Evolutionary conservation across 2,329 filamentous ascomycete genomes (phyloP).

Genomic region (Trichophyton verrucosum): DNA sequence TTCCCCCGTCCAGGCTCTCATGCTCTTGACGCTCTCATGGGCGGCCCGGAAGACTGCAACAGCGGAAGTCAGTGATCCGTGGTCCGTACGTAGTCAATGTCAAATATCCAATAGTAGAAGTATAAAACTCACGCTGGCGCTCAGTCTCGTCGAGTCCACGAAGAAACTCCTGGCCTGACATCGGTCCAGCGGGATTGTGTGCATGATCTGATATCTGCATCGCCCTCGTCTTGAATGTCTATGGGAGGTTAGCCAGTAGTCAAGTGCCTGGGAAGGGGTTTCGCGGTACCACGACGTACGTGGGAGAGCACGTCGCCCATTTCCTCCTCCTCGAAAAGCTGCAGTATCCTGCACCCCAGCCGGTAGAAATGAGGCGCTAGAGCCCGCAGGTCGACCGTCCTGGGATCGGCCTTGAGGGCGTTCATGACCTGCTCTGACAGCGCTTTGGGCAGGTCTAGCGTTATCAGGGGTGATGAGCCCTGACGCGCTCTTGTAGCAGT

Average conservation of each 20-base stretch:
- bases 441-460: slow-evolving; percentile 67
- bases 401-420: slow-evolving; percentile 79
- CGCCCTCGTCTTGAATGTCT: slow-evolving; percentile 71
- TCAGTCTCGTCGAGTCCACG: slow-evolving; percentile 84
- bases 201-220: slow-evolving; percentile 79
- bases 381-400: slow-evolving; percentile 69
- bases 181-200: slow-evolving; percentile 63
- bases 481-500: slow-evolving; percentile 26
- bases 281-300: slow-evolving; percentile 19
- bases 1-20: slow-evolving; percentile 58
- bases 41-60: slow-evolving; percentile 53
- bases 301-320: slow-evolving; percentile 56
- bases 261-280: not conserved
- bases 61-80: too few relatives aligned
- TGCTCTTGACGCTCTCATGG: slow-evolving; percentile 59
- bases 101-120: slow-evolving; percentile 2
- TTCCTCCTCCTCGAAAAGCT: slow-evolving; percentile 83
- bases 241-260: slow-evolving; percentile 1
- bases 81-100: not conserved
- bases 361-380: slow-evolving; percentile 81
- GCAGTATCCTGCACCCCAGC: slow-evolving; percentile 71
- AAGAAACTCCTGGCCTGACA: slow-evolving; percentile 66
- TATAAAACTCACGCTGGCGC: slow-evolving; percentile 43
- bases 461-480: slow-evolving; percentile 50
- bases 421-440: slow-evolving; percentile 71